Evolutionary conservation across 345 rosid species (phyloP).

Genomic region (Psidium friedrichsthalianum): DNA sequence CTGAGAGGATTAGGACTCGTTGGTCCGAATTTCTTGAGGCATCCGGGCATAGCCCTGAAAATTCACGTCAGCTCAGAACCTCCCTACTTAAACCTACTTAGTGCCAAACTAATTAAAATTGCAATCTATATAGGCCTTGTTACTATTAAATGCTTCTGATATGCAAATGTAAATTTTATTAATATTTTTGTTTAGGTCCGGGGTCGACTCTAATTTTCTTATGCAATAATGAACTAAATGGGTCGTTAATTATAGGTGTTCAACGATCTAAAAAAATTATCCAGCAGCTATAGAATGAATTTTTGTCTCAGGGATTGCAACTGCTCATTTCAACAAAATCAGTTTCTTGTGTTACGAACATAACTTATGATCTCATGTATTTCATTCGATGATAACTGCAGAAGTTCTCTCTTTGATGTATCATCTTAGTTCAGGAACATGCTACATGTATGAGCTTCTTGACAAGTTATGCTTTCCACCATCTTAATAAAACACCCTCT

Average conservation of each 20-base stretch:
- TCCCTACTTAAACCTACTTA: too few species aligned
- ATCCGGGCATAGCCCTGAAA: too few species aligned
- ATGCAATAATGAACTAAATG: constrained; percentile 16
- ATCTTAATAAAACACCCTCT: background rate
- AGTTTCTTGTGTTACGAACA: background rate
- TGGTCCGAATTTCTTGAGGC: too few species aligned
- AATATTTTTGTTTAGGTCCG: background rate
- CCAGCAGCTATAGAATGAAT: background rate
- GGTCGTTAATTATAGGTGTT: constrained; percentile 59
- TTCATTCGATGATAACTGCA: too few species aligned
- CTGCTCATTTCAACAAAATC: background rate
- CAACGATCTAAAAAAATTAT: background rate
- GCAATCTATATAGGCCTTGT: background rate
- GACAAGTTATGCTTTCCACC: background rate
- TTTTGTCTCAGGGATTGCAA: background rate
- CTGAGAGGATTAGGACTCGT: too few species aligned
- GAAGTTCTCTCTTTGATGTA: too few species aligned
- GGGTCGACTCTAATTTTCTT: background rate
- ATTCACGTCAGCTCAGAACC: too few species aligned
- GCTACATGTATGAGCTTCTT: background rate
- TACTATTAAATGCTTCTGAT: background rate
- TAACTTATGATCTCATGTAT: background rate
- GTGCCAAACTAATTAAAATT: background rate
- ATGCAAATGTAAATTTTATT: background rate
- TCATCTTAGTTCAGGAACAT: background rate